Evolutionary conservation across 176 grass and related monocot species (phyloP), one percentile per base, ranked within the genome.

Genomic region (Bromus sterilis): DNA sequence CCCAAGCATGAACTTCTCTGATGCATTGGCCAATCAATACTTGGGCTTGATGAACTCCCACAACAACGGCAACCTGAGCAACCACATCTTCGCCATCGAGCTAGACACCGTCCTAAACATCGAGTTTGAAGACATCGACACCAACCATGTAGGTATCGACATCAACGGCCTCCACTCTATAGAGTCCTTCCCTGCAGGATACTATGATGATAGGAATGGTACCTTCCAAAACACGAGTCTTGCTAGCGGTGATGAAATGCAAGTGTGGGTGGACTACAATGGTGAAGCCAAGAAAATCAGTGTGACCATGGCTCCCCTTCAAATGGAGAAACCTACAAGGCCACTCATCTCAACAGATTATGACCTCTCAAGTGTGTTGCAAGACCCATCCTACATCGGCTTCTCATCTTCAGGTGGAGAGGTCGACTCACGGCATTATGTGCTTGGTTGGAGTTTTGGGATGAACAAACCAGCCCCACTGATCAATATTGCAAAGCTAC

Each of bases 391-490:
- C 0, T 86, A 65, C 5, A 56, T 91, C 2, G 89, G 89, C 0
- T 91, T 88, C 70, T 87, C 89, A 4, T 30, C 82, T 1, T 70
- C 65, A 2, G 78, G 85, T 3, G 71, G 63, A 0, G 37, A 48
- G 8, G 30, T 78, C 3, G 23, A 23, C 18, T 80, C 80, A 7
- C 4, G 73, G 41, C 83, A 96, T 53, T 93, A 75, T 0, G 68
- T 96, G 15, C 87, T 96, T 9, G 93, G 82, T 18, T 96, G 93
- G 93, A 96, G 93, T 77, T 96, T 93, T 12, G 85, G 71, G 40
- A 60, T 93, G 42, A 67, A 89, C 25, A 59, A 68, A 6, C 33
- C 10, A 21, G 80, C 80, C 49, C 80, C 56, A 23, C 9, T 20
- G 1, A 79, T 96, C 21, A 55, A 91, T 10, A n/a, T 37, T 8